phyloP scores from a whole-genome alignment of 176 grass and related monocot genomes.

The Puccinellia tenuiflora region DNA sequence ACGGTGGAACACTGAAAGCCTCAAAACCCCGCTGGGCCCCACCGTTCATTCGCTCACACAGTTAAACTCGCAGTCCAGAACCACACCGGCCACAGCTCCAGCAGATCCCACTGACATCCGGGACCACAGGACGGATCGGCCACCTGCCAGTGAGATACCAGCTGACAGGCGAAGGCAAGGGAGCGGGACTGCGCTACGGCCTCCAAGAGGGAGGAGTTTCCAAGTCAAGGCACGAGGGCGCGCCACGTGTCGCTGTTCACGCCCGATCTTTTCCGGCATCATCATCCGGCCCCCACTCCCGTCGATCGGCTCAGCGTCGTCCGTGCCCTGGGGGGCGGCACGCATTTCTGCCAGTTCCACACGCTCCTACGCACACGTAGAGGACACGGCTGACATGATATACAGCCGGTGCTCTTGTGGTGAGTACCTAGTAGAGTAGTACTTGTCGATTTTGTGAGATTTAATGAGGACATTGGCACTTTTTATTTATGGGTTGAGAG shows the following conservation, averaged over 20 bases:
- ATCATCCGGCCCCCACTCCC: no score
- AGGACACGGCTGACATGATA: neutral
- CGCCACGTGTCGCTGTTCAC: neutral
- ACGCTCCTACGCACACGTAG: neutral
- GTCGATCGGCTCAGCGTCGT: no score
- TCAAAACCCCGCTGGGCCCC: neutral
- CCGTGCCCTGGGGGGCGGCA: no score
- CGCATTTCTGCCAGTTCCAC: no score
- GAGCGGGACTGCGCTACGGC: neutral
- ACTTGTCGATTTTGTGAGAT: no score
- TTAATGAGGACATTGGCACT: no score
- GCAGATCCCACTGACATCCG: neutral
- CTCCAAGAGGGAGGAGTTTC: no score
- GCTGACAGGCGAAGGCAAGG: no score
- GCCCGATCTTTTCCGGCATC: slow-evolving; percentile 35
- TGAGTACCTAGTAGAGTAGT: no score
- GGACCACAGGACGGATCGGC: neutral
- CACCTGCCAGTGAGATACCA: neutral
- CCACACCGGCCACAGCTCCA: no score
- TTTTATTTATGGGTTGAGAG: no score
- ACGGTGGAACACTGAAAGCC: slow-evolving; percentile 48
- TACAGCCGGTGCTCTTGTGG: neutral
- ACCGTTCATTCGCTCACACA: neutral
- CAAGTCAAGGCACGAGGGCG: neutral
- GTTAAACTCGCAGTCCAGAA: neutral